Evolutionary conservation across 225 moss, liverwort and hornwort genomes (phyloP).

Genomic region (Sphagnum tenellum): DNA sequence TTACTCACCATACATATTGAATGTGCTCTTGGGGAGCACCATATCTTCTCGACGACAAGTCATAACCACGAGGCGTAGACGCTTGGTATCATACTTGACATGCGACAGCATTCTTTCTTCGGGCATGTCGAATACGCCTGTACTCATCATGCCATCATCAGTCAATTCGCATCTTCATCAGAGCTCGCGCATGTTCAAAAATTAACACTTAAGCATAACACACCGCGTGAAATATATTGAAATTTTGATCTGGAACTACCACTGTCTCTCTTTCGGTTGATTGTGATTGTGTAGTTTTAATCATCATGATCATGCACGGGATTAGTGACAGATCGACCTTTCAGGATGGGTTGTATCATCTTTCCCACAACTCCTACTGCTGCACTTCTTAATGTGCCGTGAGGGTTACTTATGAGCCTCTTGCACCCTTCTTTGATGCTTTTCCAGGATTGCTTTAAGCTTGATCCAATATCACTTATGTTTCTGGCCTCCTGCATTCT

Average conservation of each 20-base stretch:
- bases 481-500: neutral
- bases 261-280: too few relatives aligned
- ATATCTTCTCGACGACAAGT: conserved; percentile 26
- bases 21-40: conserved; percentile 17
- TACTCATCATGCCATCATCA: neutral
- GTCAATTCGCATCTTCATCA: too few relatives aligned
- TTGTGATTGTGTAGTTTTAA: neutral
- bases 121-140: conserved; percentile 26
- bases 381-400: conserved; percentile 6
- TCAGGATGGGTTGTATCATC: conserved; percentile 21
- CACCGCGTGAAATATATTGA: too few relatives aligned
- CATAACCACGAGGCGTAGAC: conserved; percentile 18
- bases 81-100: conserved; percentile 16
- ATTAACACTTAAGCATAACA: too few relatives aligned
- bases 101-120: conserved; percentile 25
- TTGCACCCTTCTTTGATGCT: conserved; percentile 2
- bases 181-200: too few relatives aligned
- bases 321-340: conserved; percentile 4
- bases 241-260: too few relatives aligned
- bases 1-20: conserved; percentile 11
- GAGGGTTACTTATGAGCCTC: conserved; percentile 2
- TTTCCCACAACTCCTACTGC: conserved; percentile 12
- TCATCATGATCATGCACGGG: too few relatives aligned
- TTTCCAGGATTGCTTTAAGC: conserved; percentile 2
- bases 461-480: conserved; percentile 1